Base-by-base conservation (phyloP, 192 early-diverging fungal genomes). In the Dissophora ornata region DNA sequence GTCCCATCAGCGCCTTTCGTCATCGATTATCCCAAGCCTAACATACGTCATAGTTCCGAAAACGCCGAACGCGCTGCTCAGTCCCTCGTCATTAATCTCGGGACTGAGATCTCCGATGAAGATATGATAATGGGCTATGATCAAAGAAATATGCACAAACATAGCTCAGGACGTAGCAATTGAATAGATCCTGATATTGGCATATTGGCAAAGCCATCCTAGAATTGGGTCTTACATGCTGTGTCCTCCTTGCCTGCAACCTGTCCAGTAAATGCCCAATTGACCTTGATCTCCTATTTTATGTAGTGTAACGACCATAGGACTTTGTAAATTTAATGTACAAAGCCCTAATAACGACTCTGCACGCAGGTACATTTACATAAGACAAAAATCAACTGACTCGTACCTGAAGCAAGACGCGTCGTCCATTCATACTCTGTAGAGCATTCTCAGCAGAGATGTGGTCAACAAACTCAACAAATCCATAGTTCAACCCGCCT, bases 61-160 rank as follows among this genome's bases (percentile, higher is more conserved):
- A 19, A 64, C 86, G 46, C 75, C 62, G 51, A 97, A 97, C 7
- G 94, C 91, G 61, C 91, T 91, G 28, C 79, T 81, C 29, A 97
- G 84, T 28, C 90, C 80, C 54, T 93, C 89, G 66, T 96, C 92
- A 51, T 86, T 96, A 59, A 97, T 89, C 65, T 96, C 95, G n/a
- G 95, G 85, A 50, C 92, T 91, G 62, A 97, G 82, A 52, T 97
- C 95, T 48, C 95, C 95, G 62, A 97, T 92, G 84, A 97, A 97
- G n/a, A 97, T 84, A 33, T 95, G 95, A 53, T 85, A 91, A 67
- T 96, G 95, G 64, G 57, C 83, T 84, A 57, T 63, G 33, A 15
- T 46, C 36, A n/a, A 44, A 11, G 45, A 34, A 30, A 12, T 5
- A 38, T 1, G 21, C 25, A 57, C 15, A 69, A 63, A 73, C 69